Evolutionary conservation across 2,329 filamentous ascomycete genomes (phyloP).

Genomic region (Lachnellula occidentalis): DNA sequence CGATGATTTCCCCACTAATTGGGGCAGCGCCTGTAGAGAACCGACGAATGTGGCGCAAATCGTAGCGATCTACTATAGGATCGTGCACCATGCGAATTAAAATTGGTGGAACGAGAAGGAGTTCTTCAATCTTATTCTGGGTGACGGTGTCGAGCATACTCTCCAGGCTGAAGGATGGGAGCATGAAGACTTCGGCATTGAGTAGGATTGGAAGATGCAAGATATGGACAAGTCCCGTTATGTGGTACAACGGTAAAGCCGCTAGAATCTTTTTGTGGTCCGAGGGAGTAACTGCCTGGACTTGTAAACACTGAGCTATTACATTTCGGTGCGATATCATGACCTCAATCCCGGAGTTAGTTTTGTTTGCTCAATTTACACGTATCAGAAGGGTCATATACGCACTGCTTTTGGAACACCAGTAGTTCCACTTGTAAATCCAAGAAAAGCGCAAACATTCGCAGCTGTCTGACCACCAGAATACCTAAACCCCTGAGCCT

Average conservation of each 20-base stretch:
- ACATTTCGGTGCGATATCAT: conserved; percentile 34
- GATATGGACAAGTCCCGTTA: conserved; percentile 51
- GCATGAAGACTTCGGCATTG: conserved; percentile 62
- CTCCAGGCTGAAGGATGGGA: conserved; percentile 58
- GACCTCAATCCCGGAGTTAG: conserved; percentile 13
- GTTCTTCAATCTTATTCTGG: conserved; percentile 59
- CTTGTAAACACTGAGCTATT: conserved; percentile 45
- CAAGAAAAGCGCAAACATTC: conserved; percentile 42
- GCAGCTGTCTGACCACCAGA: conserved; percentile 52
- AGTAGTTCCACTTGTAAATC: conserved; percentile 48
- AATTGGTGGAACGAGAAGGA: conserved; percentile 69
- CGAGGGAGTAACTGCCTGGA: conserved; percentile 45
- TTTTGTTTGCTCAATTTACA: background rate
- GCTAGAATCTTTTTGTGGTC: conserved; percentile 63
- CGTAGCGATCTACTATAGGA: conserved; percentile 17
- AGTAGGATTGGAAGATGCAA: conserved; percentile 57
- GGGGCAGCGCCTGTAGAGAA: conserved; percentile 46
- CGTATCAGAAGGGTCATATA: background rate
- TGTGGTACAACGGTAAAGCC: conserved; percentile 58
- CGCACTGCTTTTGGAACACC: conserved; percentile 44
- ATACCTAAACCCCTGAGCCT: conserved; percentile 41
- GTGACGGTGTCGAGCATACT: conserved; percentile 56
- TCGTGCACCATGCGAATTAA: conserved; percentile 52
- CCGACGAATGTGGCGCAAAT: conserved; percentile 51
- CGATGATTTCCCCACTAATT: conserved; percentile 35